These are phyloP conservation scores for Alternaria alternata DNA, from an alignment of 2,329 filamentous ascomycete species.

Conservation along the genomic window DNA sequence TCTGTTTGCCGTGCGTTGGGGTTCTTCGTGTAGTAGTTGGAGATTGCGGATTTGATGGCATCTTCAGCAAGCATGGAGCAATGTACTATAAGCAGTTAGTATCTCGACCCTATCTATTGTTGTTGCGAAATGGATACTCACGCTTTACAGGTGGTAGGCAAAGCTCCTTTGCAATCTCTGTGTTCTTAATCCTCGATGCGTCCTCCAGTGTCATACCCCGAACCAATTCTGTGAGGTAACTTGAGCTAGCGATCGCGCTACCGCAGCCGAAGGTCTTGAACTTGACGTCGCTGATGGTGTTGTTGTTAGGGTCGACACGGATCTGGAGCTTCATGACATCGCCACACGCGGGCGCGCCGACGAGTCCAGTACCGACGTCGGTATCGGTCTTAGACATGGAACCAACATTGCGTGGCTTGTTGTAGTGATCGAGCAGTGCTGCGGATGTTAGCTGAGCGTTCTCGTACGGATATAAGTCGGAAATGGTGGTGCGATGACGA, in stretches of 20 bases:
- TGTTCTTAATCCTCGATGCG: constrained; percentile 91
- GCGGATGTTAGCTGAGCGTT: constrained; percentile 51
- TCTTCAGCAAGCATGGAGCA: constrained; percentile 94
- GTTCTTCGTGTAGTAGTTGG: constrained; percentile 92
- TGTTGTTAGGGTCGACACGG: constrained; percentile 84
- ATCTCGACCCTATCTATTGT: not conserved
- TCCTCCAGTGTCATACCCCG: constrained; percentile 96
- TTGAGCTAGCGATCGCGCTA: constrained; percentile 91
- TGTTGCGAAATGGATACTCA: constrained; percentile 57
- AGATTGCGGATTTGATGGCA: constrained; percentile 90
- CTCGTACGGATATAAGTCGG: constrained; percentile 7
- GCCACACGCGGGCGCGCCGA: constrained; percentile 88
- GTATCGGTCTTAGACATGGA: constrained; percentile 79
- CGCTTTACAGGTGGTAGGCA: constrained; percentile 87
- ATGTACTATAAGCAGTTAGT: constrained; percentile 67
- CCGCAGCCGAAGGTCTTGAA: constrained; percentile 99
- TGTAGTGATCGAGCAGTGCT: constrained; percentile 80
- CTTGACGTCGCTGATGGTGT: constrained; percentile 92
- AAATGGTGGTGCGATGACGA: constrained; percentile 9
- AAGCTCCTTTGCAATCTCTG: constrained; percentile 96
- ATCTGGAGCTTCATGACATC: constrained; percentile 96
- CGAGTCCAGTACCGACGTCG: constrained; percentile 89
- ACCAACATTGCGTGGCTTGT: constrained; percentile 78
- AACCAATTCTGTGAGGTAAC: constrained; percentile 93
- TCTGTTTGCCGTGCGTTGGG: constrained; percentile 77